Conservation (phyloP, 73 alveolate genomes). For the Paramecium octaurelia region DNA sequence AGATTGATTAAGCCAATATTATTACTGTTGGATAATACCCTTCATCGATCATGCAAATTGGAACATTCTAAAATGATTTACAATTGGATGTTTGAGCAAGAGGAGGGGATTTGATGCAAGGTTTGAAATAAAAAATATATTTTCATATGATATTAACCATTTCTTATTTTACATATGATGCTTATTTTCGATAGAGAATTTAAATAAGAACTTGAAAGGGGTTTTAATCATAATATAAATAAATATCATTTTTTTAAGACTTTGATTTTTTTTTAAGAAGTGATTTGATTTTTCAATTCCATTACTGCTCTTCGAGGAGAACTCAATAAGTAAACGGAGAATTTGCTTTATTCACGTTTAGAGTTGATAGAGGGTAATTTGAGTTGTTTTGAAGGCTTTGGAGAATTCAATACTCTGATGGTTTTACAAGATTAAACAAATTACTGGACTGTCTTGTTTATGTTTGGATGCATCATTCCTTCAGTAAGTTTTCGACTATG, state of each 20-base stretch:
- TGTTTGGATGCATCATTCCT: background rate
- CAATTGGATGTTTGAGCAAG: background rate
- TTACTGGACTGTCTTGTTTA: background rate
- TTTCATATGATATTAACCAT: background rate
- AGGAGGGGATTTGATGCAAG: background rate
- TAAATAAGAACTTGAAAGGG: background rate
- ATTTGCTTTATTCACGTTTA: background rate
- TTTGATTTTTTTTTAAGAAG: background rate
- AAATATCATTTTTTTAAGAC: background rate
- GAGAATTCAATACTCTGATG: background rate
- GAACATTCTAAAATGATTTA: constrained; percentile 12
- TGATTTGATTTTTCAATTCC: background rate
- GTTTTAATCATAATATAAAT: background rate
- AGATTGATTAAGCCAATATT: background rate
- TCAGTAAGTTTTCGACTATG: constrained; percentile 30
- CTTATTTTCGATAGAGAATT: too few relatives aligned
- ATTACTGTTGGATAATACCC: background rate
- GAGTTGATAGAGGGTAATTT: background rate
- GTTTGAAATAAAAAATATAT: background rate
- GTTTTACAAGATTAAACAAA: constrained; percentile 7
- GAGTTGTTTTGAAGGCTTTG: background rate
- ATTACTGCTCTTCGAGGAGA: background rate
- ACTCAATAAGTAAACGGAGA: background rate
- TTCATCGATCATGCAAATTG: background rate
- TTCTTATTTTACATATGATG: too few relatives aligned